Conservation (phyloP, 768 basidiomycete genomes). For the Hygrophoropsis aurantiaca region DNA sequence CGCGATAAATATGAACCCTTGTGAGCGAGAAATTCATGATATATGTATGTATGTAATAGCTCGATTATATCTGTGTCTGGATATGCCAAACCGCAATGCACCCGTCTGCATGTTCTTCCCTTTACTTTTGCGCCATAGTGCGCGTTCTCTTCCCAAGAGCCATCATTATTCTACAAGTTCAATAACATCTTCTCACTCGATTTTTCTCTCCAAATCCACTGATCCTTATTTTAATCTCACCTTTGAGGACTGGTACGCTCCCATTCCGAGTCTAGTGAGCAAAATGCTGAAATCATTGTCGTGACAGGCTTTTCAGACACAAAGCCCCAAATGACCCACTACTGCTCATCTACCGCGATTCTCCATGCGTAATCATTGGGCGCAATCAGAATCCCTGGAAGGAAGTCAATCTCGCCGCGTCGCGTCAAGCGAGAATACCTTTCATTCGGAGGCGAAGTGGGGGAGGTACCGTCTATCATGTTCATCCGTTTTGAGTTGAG, state of each 20-base stretch:
- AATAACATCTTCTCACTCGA: slow-evolving; percentile 43
- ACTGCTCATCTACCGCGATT: slow-evolving; percentile 84
- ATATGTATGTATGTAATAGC: background rate
- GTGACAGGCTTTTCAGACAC: slow-evolving; percentile 75
- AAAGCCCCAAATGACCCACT: slow-evolving; percentile 65
- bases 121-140: slow-evolving; percentile 26
- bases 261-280: slow-evolving; percentile 18
- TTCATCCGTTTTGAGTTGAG: slow-evolving; percentile 37
- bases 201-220: slow-evolving; percentile 74
- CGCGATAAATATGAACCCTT: no score
- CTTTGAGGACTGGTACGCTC: slow-evolving; percentile 81
- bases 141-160: slow-evolving; percentile 20
- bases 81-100: background rate
- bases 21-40: background rate
- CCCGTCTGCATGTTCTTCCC: slow-evolving; percentile 23
- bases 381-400: slow-evolving; percentile 99
- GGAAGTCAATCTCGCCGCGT: slow-evolving; percentile 76
- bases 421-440: slow-evolving; percentile 56
- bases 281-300: slow-evolving; percentile 27
- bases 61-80: background rate
- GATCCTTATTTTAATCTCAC: slow-evolving; percentile 90
- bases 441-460: slow-evolving; percentile 87
- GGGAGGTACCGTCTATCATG: slow-evolving; percentile 96
- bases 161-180: slow-evolving; percentile 5
- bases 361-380: slow-evolving; percentile 89